Evolutionary conservation across 106 monocot genomes (phyloP), one percentile per base, ranked within the genome.

Genomic region (Apostasia shenzhenica): DNA sequence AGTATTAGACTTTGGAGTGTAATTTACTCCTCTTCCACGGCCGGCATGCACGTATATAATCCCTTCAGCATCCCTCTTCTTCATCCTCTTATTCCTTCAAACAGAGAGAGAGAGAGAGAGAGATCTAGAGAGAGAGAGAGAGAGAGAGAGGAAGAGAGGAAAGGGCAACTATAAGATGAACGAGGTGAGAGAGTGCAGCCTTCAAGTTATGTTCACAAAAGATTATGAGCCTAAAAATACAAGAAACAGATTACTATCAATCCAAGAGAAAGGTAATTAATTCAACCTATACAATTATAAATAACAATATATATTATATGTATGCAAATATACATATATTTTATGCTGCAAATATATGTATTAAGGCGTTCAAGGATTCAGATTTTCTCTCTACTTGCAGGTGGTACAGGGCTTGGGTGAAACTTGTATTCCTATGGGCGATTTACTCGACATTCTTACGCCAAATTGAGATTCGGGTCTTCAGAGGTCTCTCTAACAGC

Each of bases 251-350:
- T 75, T 73, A 55, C 74, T 44, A 81, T 85, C 37, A 76, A 80
- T 70, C 89, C 85, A 3, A 85, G 82, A 73, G 89, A 82, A 74
- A 89, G 85, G 89, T 82, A 72, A 40, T 59, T 59, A 37, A 40
- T 39, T 1, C 40, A 8, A 6, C 55, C 13, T 56, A 8, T 1
- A n/a, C 13, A 3, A n/a, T n/a, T n/a, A n/a, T n/a, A n/a, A n/a
- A n/a, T n/a, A n/a, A n/a, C n/a, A n/a, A n/a, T n/a, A n/a, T n/a
- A n/a, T n/a, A n/a, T n/a, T n/a, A n/a, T n/a, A n/a, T n/a, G n/a
- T n/a, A n/a, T n/a, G n/a, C n/a, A n/a, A n/a, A n/a, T n/a, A n/a
- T n/a, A n/a, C n/a, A n/a, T n/a, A n/a, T n/a, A n/a, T n/a, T n/a
- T n/a, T n/a, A n/a, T n/a, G n/a, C n/a, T n/a, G n/a, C n/a, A n/a